Percentiles rank a stretch among this genome's conserved stretches.
Conservation (phyloP, 2,329 filamentous ascomycete genomes). For the Byssochlamys sp. region DNA sequence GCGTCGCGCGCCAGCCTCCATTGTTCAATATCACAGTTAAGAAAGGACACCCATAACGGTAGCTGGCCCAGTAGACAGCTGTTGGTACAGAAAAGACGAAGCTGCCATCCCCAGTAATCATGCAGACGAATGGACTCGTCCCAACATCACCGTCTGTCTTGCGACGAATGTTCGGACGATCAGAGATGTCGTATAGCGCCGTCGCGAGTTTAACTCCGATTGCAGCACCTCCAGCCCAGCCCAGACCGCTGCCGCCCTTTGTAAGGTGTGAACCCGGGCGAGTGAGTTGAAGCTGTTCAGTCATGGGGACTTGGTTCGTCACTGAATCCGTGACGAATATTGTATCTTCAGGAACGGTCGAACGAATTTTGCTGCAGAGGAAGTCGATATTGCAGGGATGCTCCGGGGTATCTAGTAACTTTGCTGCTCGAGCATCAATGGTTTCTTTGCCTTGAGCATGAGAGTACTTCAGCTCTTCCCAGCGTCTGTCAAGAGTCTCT, state of each 20-base stretch:
- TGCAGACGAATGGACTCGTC: slow-evolving; percentile 45
- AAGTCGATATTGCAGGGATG: slow-evolving; percentile 53
- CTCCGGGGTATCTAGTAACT: slow-evolving; percentile 29
- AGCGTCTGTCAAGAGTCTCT: slow-evolving; percentile 4
- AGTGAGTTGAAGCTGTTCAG: slow-evolving; percentile 13
- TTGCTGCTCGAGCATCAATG: slow-evolving; percentile 6
- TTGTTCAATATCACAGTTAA: slow-evolving; percentile 59
- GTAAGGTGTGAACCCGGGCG: slow-evolving; percentile 40
- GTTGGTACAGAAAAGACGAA: slow-evolving; percentile 56
- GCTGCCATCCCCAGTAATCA: slow-evolving; percentile 57
- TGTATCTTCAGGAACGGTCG: slow-evolving; percentile 50
- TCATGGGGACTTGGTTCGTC: slow-evolving; percentile 47
- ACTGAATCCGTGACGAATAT: slow-evolving; percentile 69
- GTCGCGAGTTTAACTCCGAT: slow-evolving; percentile 65
- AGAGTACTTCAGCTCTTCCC: slow-evolving; percentile 2
- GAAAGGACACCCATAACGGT: slow-evolving; percentile 54
- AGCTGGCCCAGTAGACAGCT: slow-evolving; percentile 57
- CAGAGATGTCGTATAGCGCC: slow-evolving; percentile 33
- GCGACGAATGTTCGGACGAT: slow-evolving; percentile 6
- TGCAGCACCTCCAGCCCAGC: slow-evolving; percentile 66
- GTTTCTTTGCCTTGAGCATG: slow-evolving; percentile 4
- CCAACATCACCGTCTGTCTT: slow-evolving; percentile 10
- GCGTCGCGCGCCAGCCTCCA: slow-evolving; percentile 55
- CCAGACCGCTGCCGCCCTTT: slow-evolving; percentile 66
- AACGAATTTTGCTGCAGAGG: slow-evolving; percentile 44